Evolutionary conservation across 305 asterid genomes (phyloP).

Genomic region (Fraxinus dipetala): DNA sequence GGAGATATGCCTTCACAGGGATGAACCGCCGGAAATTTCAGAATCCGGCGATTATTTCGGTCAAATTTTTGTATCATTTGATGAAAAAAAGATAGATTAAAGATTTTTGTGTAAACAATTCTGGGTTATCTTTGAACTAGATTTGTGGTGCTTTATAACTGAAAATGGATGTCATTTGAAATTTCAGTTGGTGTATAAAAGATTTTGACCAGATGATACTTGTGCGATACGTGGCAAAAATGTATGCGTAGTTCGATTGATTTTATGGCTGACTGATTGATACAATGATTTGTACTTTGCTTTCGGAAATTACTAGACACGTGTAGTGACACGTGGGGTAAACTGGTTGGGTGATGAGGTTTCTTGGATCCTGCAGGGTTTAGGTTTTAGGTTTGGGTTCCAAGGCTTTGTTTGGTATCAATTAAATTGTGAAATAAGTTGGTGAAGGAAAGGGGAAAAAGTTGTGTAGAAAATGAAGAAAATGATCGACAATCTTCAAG

Average conservation of each 20-base stretch:
- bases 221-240: constrained; percentile 42
- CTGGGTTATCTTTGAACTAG: not conserved
- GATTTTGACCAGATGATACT: constrained; percentile 28
- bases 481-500: not conserved
- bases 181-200: constrained; percentile 35
- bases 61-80: constrained; percentile 44
- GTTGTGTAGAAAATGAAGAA: not conserved
- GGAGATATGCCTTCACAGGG: constrained; percentile 66
- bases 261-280: not conserved
- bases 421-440: not conserved
- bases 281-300: constrained; percentile 9
- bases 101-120: not conserved
- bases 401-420: constrained; percentile 22
- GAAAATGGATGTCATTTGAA: constrained; percentile 25
- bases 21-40: constrained; percentile 64
- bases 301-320: constrained; percentile 32
- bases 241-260: not conserved
- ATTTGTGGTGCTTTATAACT: constrained; percentile 10
- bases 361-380: constrained; percentile 26
- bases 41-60: constrained; percentile 58
- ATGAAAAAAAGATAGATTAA: not conserved
- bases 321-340: constrained; percentile 34
- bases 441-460: not conserved
- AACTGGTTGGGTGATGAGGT: constrained; percentile 26
- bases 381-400: not conserved